Conservation (phyloP, 1,139 yeast species). For the Geotrichum fermentans region DNA sequence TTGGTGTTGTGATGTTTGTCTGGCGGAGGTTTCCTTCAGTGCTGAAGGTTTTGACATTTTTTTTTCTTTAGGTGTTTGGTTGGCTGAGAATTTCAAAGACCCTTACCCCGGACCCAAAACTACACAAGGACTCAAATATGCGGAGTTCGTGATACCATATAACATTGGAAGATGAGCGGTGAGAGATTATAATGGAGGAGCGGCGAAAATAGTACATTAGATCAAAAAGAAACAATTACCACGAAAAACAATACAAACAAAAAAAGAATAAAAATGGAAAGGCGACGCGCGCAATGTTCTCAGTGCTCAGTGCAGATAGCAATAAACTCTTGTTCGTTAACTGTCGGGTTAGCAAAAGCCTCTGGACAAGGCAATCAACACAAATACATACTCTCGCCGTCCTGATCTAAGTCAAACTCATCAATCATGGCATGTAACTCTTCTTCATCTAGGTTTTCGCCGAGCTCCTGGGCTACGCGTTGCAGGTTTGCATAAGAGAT, state of each 20-base stretch:
- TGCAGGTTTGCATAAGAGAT: slow-evolving; percentile 73
- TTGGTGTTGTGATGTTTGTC: neutral
- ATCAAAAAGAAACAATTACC: neutral
- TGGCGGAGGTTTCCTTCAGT: neutral
- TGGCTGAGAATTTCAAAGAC: slow-evolving; percentile 1
- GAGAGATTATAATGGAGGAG: neutral
- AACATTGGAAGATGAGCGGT: neutral
- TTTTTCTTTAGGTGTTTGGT: slow-evolving; percentile 4
- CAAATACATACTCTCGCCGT: slow-evolving; percentile 61
- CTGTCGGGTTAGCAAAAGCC: slow-evolving; percentile 29
- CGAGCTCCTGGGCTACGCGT: slow-evolving; percentile 86
- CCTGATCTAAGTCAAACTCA: slow-evolving; percentile 94
- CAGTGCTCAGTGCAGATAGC: slow-evolving; percentile 71
- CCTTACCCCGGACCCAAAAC: slow-evolving; percentile 7
- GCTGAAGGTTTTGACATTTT: neutral
- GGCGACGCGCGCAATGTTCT: neutral
- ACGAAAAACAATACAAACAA: neutral
- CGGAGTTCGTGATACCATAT: slow-evolving; percentile 8
- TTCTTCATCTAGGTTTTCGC: slow-evolving; percentile 87
- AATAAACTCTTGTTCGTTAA: slow-evolving; percentile 88
- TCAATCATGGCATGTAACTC: slow-evolving; percentile 96
- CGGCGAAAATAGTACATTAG: neutral
- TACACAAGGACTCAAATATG: neutral
- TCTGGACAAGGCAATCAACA: neutral
- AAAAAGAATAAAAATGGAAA: neutral